These are phyloP conservation scores for Chytriomyces confervae DNA, from an alignment of 192 early-diverging fungal genomes.

Conservation along the genomic window DNA sequence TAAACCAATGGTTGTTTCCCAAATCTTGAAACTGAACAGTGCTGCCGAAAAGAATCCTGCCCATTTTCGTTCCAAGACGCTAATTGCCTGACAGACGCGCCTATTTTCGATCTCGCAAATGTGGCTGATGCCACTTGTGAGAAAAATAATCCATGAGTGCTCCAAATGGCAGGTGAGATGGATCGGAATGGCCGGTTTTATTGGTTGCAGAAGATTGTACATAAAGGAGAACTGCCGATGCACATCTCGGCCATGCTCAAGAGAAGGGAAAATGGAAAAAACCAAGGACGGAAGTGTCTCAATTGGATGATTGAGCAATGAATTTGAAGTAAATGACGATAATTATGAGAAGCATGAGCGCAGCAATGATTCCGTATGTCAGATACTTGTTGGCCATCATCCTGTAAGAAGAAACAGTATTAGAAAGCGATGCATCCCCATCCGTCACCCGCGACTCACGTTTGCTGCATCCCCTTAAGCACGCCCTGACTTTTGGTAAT, in stretches of 20 bases:
- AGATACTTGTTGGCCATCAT: constrained; percentile 89
- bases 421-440: constrained; percentile 22
- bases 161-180: too few species aligned
- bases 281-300: neutral
- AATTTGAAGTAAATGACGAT: constrained; percentile 83
- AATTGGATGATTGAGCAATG: constrained; percentile 21
- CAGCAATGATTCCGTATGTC: constrained; percentile 80
- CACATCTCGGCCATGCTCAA: neutral
- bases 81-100: too few species aligned
- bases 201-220: too few species aligned
- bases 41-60: too few species aligned
- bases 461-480: constrained; percentile 69
- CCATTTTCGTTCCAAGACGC: too few species aligned
- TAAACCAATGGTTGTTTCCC: neutral
- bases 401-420: constrained; percentile 44
- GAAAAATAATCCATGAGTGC: too few species aligned
- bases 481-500: constrained; percentile 61
- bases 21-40: neutral
- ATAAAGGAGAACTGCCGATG: too few species aligned
- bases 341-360: constrained; percentile 81
- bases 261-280: neutral
- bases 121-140: too few species aligned
- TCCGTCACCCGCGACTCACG: constrained; percentile 69
- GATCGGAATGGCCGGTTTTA: too few species aligned
- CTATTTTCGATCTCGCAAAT: too few species aligned